A percentile compares a stretch with the other conserved stretches of the same genome.
phyloP scores from a whole-genome alignment of 2,329 filamentous ascomycete genomes.

The Emmonsia crescens region DNA sequence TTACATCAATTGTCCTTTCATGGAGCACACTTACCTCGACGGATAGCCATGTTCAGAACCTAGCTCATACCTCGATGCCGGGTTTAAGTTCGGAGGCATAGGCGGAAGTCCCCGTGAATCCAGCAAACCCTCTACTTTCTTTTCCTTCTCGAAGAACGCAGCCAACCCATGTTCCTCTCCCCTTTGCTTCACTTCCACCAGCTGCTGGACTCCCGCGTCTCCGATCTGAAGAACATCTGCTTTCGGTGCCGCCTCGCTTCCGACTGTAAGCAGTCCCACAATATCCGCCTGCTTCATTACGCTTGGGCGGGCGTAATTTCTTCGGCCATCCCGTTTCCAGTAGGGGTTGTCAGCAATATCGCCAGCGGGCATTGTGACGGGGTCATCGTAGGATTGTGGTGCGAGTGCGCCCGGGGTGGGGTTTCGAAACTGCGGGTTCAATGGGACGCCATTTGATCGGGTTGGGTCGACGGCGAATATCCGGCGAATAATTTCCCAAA shows the following conservation, averaged over 20 bases:
- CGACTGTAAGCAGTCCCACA: constrained; percentile 73
- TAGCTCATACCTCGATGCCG: constrained; percentile 54
- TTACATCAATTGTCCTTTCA: constrained; percentile 29
- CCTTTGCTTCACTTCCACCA: constrained; percentile 66
- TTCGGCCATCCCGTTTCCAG: constrained; percentile 86
- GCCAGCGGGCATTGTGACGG: constrained; percentile 69
- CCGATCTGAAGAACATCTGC: constrained; percentile 65
- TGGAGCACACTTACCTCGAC: constrained; percentile 40
- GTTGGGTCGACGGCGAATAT: constrained; percentile 70
- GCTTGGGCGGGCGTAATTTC: constrained; percentile 69
- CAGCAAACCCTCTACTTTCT: constrained; percentile 48
- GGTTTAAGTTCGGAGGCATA: constrained; percentile 60
- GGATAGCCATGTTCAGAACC: constrained; percentile 52
- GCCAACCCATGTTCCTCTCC: constrained; percentile 62
- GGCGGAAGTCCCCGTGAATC: constrained; percentile 74
- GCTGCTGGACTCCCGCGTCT: constrained; percentile 58
- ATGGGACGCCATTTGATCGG: constrained; percentile 80
- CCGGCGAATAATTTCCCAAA: constrained; percentile 77
- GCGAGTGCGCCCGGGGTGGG: constrained; percentile 66
- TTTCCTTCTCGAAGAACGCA: constrained; percentile 59
- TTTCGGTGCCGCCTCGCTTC: constrained; percentile 70
- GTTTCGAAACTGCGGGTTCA: constrained; percentile 87
- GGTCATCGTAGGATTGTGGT: constrained; percentile 65
- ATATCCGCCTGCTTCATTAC: constrained; percentile 75
- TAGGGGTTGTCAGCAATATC: constrained; percentile 89